Base-by-base conservation (phyloP, 495 filamentous ascomycete species). In the Usnea hakonensis region DNA sequence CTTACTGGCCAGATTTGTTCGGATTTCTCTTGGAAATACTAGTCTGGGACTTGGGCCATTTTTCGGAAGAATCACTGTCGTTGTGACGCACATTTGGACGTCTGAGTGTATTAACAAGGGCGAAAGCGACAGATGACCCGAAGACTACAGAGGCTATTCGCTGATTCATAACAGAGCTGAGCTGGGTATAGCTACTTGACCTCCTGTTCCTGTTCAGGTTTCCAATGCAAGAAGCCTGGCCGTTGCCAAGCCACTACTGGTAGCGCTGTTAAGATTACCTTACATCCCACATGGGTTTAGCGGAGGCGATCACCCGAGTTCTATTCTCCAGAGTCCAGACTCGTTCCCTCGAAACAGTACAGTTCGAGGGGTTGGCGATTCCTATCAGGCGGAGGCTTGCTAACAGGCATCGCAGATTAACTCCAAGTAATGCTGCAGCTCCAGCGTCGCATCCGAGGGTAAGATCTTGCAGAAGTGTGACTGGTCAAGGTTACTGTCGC, bases 11-110 rank as follows among this genome's bases (percentile, higher is more conserved):
- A 0, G 26, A 52, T 10, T 19, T 7, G 17, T 52, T 19, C 8
- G 48, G 48, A 16, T 28, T 19, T 32, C 28, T 30, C 6, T 52
- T 52, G 14, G 48, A 52, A 52, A 52, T 52, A 0, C 0, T 19
- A 46, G 64, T 43, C n/a, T 40, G 64, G 23, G 50, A 44, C 19
- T 38, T 48, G 7, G 65, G 62, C 65, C 65, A 68, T 62, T 48
- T n/a, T 44, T 52, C 33, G 30, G 38, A 26, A 23, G 26, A 58
- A 33, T 55, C 52, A 43, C 65, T 64, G 43, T 68, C 65, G 30
- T 61, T 67, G 23, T 19, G 16, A 17, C 48, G 48, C 48, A 52
- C 48, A 32, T 3, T 3, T 32, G 48, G n/a, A 7, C 35, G 37
- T 11, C 35, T n/a, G 26, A 40, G 10, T 2, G 14, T 41, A 13